Percentiles rank a stretch among this genome's conserved stretches.
Conservation (phyloP, 2,329 filamentous ascomycete genomes). For the Fragosphaeria purpurea region DNA sequence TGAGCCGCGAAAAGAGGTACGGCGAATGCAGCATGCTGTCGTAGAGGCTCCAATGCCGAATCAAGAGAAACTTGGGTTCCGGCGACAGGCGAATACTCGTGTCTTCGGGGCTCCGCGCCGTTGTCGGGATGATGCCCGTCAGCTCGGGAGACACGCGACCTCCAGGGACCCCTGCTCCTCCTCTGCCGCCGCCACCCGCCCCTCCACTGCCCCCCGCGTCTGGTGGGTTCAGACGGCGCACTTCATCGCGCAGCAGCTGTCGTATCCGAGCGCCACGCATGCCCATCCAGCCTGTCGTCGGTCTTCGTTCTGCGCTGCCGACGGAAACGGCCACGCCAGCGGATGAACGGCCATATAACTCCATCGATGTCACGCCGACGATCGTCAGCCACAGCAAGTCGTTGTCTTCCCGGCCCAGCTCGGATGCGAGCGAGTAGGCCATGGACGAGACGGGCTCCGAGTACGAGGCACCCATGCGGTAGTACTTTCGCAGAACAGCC, state of each 20-base stretch:
- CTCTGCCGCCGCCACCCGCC: constrained; percentile 16
- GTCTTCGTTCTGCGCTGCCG: constrained; percentile 25
- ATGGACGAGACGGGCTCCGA: constrained; percentile 92
- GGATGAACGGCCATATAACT: constrained; percentile 79
- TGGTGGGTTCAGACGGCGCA: constrained; percentile 81
- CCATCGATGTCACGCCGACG: constrained; percentile 87
- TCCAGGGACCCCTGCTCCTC: constrained; percentile 28
- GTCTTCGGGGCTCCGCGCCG: constrained; percentile 80
- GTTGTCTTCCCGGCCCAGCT: constrained; percentile 92
- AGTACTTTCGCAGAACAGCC: constrained; percentile 67
- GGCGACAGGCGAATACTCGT: constrained; percentile 86
- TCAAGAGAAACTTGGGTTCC: constrained; percentile 84
- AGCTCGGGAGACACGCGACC: constrained; percentile 55
- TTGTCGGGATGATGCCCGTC: constrained; percentile 78
- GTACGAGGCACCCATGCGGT: constrained; percentile 78
- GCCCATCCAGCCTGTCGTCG: constrained; percentile 65
- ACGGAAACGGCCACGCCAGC: constrained; percentile 61
- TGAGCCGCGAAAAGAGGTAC: constrained; percentile 81
- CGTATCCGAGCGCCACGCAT: constrained; percentile 74
- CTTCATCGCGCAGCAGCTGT: constrained; percentile 82
- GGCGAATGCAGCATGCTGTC: constrained; percentile 98
- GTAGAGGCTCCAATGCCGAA: constrained; percentile 94
- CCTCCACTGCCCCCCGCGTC: constrained; percentile 35
- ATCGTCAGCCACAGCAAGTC: constrained; percentile 92
- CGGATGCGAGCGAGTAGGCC: constrained; percentile 87